Base-by-base conservation (phyloP, 75 land plant species). In the Selaginella moellendorffii region DNA sequence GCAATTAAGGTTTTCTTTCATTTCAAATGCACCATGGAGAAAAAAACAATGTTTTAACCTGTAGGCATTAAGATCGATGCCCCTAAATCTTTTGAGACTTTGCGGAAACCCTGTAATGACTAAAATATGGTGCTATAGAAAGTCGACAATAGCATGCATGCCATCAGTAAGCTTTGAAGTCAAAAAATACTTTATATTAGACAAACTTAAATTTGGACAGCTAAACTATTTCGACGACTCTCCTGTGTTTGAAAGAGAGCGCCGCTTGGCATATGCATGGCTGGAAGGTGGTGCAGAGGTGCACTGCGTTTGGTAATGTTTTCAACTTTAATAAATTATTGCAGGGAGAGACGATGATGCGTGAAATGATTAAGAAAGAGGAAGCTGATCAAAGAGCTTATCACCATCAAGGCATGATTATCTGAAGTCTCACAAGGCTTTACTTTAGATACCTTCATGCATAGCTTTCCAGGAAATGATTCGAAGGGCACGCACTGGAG, bases 171-270 rank as follows among this genome's bases (percentile, higher is more conserved):
- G 52, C 19, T 26, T 29, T 18, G 20, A 14, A 14, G 19, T 62
- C 31, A 8, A 62, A 24, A 14, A 18, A 24, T 12, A 24, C 18
- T 26, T 29, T 62, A 18, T 62, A 29, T 17, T 31, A 31, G 58
- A 8, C 29, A 26, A 31, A 21, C 66, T 64, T 36, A 29, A n/a
- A 56, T 56, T 8, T 31, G 65, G 30, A 64, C 64, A 75, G 77
- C 42, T 75, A 21, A 66, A 69, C 27, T 75, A 75, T 27, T 62
- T 75, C 53, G 77, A 75, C 52, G 77, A 75, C 26, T 71, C 68
- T 30, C 77, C 77, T 51, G 73, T 75, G 21, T 75, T 75, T 62
- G 69, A 62, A 12, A 75, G 70, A 70, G 77, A 75, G 30, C 63
- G 72, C 23, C 56, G 77, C 22, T 29, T 75, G 28, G 74, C 77